These are phyloP conservation scores for Haplosporangium sp. DNA, from an alignment of 371 early-diverging fungal genomes.

Conservation along the genomic window DNA sequence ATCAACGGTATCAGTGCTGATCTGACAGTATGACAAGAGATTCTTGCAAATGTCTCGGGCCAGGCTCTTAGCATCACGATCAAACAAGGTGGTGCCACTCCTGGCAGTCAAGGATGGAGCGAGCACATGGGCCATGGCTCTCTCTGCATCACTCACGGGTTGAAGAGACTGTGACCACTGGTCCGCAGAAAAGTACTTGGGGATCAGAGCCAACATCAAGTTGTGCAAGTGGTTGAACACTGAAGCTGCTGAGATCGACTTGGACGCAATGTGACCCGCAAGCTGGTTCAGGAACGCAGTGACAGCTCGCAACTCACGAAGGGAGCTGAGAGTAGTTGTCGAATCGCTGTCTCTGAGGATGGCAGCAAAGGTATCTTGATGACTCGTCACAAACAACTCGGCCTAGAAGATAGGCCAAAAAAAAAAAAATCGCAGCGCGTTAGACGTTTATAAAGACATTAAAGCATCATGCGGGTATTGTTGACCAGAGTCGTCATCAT, in stretches of 20 bases:
- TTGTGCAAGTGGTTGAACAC: constrained; percentile 61
- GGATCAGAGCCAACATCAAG: constrained; percentile 57
- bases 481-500: background rate
- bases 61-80: constrained; percentile 46
- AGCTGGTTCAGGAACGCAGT: constrained; percentile 52
- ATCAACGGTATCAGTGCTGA: constrained; percentile 43
- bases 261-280: constrained; percentile 40
- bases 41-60: constrained; percentile 55
- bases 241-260: constrained; percentile 31
- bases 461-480: background rate
- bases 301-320: constrained; percentile 49
- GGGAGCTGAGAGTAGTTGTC: constrained; percentile 39
- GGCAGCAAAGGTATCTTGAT: constrained; percentile 51
- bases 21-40: constrained; percentile 60
- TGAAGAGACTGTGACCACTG: constrained; percentile 48
- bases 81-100: constrained; percentile 39
- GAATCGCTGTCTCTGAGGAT: constrained; percentile 45
- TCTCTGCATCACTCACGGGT: constrained; percentile 41
- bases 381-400: constrained; percentile 50
- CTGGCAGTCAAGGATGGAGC: constrained; percentile 40
- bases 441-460: background rate
- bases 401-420: constrained; percentile 23
- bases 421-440: background rate
- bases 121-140: background rate
- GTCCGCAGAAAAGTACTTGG: constrained; percentile 58